Evolutionary conservation across 805 yeast species (phyloP).

Genomic region (Metschnikowia sp.): DNA sequence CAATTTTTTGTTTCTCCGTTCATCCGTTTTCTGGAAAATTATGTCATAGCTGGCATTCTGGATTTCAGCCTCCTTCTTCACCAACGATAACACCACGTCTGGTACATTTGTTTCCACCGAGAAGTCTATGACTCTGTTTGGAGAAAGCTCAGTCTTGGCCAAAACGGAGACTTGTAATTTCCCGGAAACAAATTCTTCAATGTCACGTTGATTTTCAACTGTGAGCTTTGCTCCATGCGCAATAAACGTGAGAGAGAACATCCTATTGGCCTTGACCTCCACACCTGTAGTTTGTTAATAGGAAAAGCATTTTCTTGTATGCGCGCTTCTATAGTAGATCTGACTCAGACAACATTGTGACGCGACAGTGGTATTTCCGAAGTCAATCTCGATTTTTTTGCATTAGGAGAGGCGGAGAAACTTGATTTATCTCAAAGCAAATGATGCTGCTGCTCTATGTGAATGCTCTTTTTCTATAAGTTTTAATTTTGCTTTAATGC

Average conservation of each 20-base stretch:
- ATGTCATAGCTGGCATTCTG: conserved; percentile 23
- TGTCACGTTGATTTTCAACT: conserved; percentile 7
- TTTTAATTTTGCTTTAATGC: too few species aligned
- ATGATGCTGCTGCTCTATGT: too few species aligned
- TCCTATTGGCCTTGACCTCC: not conserved
- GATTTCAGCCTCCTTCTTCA: conserved; percentile 12
- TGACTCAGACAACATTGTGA: not conserved
- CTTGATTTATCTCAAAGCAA: too few species aligned
- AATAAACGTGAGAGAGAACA: conserved; percentile 18
- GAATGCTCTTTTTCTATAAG: too few species aligned
- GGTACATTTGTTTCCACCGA: conserved; percentile 14
- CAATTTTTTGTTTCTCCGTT: conserved; percentile 45
- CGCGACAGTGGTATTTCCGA: too few species aligned
- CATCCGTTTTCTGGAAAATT: conserved; percentile 25
- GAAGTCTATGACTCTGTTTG: conserved; percentile 19
- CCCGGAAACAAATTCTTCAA: conserved; percentile 11
- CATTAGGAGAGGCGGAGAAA: too few species aligned
- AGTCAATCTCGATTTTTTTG: too few species aligned
- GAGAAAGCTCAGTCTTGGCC: conserved; percentile 14
- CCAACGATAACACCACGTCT: conserved; percentile 9
- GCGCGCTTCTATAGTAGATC: conserved; percentile 3
- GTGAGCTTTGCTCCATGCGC: conserved; percentile 14
- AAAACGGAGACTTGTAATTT: conserved; percentile 11
- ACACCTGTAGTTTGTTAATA: not conserved
- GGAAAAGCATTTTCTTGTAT: not conserved